These are phyloP conservation scores for Ilex asprella DNA, from an alignment of 257 asterid genomes.

Conservation along the genomic window DNA sequence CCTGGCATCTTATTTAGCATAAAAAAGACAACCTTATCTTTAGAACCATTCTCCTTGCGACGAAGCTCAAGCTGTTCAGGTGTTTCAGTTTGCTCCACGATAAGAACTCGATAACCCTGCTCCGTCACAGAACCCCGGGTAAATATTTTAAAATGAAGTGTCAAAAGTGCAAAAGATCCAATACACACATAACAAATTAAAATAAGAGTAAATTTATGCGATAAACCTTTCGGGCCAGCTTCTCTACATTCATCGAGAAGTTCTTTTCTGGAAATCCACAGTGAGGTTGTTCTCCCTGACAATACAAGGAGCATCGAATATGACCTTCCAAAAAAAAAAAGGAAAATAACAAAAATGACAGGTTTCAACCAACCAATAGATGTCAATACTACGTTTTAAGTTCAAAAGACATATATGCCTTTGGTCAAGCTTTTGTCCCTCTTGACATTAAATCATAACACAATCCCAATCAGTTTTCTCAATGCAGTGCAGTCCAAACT, in stretches of 20 bases:
- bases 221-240: slow-evolving; percentile 82
- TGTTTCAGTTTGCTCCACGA: slow-evolving; percentile 98
- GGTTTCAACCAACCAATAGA: too few species aligned
- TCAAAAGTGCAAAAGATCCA: neutral
- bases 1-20: slow-evolving; percentile 11
- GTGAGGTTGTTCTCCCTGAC: slow-evolving; percentile 97
- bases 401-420: too few species aligned
- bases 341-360: too few species aligned
- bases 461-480: neutral
- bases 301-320: slow-evolving; percentile 9
- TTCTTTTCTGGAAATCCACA: slow-evolving; percentile 99
- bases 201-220: neutral
- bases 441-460: too few species aligned
- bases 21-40: slow-evolving; percentile 65
- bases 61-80: slow-evolving; percentile 95
- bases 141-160: neutral
- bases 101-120: slow-evolving; percentile 95
- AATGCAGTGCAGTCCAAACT: slow-evolving; percentile 19
- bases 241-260: slow-evolving; percentile 77
- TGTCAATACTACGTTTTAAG: too few species aligned
- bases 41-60: slow-evolving; percentile 76
- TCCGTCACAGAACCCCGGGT: slow-evolving; percentile 17
- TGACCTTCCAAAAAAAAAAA: too few species aligned
- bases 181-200: neutral
- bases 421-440: too few species aligned